phyloP scores from a whole-genome alignment of 179 eudicot species.

The Corrigiola litoralis region DNA sequence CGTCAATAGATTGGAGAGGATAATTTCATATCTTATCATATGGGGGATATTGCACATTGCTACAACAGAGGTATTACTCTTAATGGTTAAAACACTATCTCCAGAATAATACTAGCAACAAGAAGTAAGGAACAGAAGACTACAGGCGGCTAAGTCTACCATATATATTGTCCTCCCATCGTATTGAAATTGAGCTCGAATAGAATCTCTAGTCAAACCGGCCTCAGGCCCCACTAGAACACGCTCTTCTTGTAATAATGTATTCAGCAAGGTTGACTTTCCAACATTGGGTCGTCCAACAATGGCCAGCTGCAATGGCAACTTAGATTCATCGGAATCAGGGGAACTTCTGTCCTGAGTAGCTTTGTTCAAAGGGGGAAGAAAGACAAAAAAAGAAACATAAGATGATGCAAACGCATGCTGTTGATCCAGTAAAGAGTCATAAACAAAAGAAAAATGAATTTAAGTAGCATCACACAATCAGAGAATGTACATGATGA shows the following conservation, averaged over 20 bases:
- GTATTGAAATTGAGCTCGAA: constrained; percentile 83
- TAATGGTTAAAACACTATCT: not conserved
- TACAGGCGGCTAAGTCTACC: constrained; percentile 37
- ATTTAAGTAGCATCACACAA: not conserved
- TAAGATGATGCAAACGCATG: constrained; percentile 8
- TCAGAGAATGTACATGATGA: not conserved
- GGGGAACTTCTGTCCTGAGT: constrained; percentile 21
- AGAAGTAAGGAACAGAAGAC: constrained; percentile 5
- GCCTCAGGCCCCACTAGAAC: constrained; percentile 98
- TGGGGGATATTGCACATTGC: too few species aligned
- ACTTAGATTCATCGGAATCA: constrained; percentile 61
- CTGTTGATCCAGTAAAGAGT: not conserved
- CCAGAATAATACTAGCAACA: not conserved
- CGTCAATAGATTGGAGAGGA: too few species aligned
- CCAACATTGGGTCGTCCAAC: constrained; percentile 98
- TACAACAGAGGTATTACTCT: too few species aligned
- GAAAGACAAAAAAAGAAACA: constrained; percentile 15
- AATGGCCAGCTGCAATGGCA: constrained; percentile 87
- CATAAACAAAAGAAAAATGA: not conserved
- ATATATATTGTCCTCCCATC: constrained; percentile 75
- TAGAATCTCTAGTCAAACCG: constrained; percentile 94
- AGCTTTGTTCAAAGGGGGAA: constrained; percentile 31
- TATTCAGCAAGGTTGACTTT: constrained; percentile 86
- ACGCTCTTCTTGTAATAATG: constrained; percentile 87
- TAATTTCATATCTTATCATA: too few species aligned